Percentiles rank a stretch among this genome's conserved stretches.
Conservation (phyloP, 352 stramenopile genomes). For the Globisporangium cylindrosporum region DNA sequence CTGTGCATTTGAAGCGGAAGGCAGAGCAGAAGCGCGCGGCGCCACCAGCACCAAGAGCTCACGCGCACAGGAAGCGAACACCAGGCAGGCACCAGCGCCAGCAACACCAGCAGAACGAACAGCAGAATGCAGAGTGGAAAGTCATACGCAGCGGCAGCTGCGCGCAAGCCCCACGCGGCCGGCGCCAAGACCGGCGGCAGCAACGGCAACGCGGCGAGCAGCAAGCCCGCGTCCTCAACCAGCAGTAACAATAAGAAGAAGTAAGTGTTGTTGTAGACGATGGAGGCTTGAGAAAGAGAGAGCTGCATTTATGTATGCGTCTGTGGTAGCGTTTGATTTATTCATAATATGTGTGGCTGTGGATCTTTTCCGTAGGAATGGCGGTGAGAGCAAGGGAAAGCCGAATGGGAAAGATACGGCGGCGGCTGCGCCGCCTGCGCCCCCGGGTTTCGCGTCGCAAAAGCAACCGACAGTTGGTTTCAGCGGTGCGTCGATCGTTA, state of each 20-base stretch:
- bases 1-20: neutral
- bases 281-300: neutral
- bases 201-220: constrained; percentile 1
- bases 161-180: constrained; percentile 14
- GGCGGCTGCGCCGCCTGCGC: neutral
- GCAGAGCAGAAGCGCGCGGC: neutral
- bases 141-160: constrained; percentile 14
- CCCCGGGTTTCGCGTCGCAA: constrained; percentile 4
- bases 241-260: constrained; percentile 36
- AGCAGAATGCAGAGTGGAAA: constrained; percentile 15
- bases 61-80: neutral
- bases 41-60: neutral
- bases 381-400: constrained; percentile 14
- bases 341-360: neutral
- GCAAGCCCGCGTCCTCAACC: neutral
- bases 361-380: neutral
- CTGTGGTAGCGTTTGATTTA: neutral
- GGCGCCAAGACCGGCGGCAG: constrained; percentile 21
- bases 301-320: neutral
- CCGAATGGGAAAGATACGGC: constrained; percentile 15
- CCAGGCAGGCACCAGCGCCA: neutral
- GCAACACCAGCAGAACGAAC: neutral
- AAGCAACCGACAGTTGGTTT: constrained; percentile 14
- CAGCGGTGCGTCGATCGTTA: constrained; percentile 13
- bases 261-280: constrained; percentile 13